These are phyloP conservation scores for Auricularia sp. DNA, from an alignment of 768 basidiomycete species.

Conservation along the genomic window DNA sequence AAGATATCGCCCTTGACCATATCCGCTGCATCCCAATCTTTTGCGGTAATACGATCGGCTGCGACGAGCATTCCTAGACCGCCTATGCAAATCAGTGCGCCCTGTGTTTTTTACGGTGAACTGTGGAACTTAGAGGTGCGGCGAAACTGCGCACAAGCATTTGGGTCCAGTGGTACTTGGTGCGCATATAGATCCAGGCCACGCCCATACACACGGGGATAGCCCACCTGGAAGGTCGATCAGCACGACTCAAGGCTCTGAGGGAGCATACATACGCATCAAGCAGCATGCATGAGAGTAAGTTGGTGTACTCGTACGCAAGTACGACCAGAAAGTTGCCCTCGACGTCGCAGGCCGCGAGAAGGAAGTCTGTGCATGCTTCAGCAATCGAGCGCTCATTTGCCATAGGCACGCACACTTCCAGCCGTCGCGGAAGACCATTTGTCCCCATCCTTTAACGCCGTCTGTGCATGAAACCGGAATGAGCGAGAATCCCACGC, in stretches of 20 bases:
- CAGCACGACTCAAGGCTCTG: background rate
- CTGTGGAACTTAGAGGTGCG: background rate
- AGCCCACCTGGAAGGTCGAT: conserved; percentile 41
- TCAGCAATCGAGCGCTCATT: background rate
- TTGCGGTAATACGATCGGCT: conserved; percentile 68
- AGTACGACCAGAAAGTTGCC: conserved; percentile 82
- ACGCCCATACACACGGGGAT: conserved; percentile 81
- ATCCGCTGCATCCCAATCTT: conserved; percentile 36
- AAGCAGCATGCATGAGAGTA: conserved; percentile 85
- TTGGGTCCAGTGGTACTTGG: conserved; percentile 76
- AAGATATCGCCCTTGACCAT: conserved; percentile 75
- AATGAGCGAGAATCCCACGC: background rate
- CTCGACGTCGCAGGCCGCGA: conserved; percentile 77
- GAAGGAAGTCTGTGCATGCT: conserved; percentile 48
- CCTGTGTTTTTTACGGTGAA: conserved; percentile 28
- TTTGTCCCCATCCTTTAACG: conserved; percentile 70
- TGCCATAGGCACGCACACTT: conserved; percentile 46
- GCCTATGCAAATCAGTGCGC: conserved; percentile 58
- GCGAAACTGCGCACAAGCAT: conserved; percentile 39
- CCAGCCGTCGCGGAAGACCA: conserved; percentile 72
- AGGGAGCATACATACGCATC: conserved; percentile 48
- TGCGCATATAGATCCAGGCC: conserved; percentile 74
- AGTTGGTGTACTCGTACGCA: conserved; percentile 79
- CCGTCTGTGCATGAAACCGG: conserved; percentile 42
- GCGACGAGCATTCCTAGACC: conserved; percentile 74